Percentiles rank a stretch among this genome's conserved stretches.
Evolutionary conservation across 169 alveolate genomes (phyloP).

Genomic region (Fabrea salina): DNA sequence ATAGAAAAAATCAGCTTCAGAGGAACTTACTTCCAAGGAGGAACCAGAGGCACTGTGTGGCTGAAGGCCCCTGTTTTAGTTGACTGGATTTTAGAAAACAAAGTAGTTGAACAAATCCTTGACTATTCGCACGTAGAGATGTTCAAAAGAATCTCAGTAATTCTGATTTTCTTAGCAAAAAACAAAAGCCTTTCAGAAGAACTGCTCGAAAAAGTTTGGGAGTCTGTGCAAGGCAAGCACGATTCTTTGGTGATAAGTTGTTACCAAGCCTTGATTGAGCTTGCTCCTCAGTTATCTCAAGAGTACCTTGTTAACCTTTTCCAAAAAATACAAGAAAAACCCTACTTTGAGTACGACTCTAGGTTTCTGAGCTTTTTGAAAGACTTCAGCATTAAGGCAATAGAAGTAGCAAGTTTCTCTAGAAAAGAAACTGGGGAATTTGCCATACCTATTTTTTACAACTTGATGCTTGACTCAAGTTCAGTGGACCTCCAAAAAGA

Average conservation of each 20-base stretch:
- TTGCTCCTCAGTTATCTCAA: background rate
- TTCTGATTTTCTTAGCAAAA: slow-evolving; percentile 33
- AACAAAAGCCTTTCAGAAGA: slow-evolving; percentile 27
- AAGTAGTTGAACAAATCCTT: slow-evolving; percentile 40
- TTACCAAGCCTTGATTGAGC: slow-evolving; percentile 30
- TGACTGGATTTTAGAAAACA: slow-evolving; percentile 37
- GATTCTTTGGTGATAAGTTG: slow-evolving; percentile 50
- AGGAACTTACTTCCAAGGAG: background rate
- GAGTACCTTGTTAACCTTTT: slow-evolving; percentile 3
- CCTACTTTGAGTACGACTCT: slow-evolving; percentile 42
- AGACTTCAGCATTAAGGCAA: slow-evolving; percentile 47
- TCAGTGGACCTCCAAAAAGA: background rate
- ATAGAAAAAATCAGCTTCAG: slow-evolving; percentile 18
- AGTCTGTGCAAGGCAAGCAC: slow-evolving; percentile 49
- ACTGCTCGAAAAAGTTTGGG: slow-evolving; percentile 43
- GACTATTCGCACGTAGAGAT: slow-evolving; percentile 46
- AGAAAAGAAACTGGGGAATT: background rate
- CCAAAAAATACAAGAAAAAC: slow-evolving; percentile 31
- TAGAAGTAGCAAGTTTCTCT: background rate
- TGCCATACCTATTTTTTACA: background rate
- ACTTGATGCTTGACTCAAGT: background rate
- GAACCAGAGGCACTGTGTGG: slow-evolving; percentile 27
- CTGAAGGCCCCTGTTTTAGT: slow-evolving; percentile 16
- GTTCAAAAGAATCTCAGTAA: slow-evolving; percentile 41
- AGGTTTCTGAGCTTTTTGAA: slow-evolving; percentile 45